These are phyloP conservation scores for Rhododendron ovatum DNA, from an alignment of 148 eudicot species.

Conservation along the genomic window DNA sequence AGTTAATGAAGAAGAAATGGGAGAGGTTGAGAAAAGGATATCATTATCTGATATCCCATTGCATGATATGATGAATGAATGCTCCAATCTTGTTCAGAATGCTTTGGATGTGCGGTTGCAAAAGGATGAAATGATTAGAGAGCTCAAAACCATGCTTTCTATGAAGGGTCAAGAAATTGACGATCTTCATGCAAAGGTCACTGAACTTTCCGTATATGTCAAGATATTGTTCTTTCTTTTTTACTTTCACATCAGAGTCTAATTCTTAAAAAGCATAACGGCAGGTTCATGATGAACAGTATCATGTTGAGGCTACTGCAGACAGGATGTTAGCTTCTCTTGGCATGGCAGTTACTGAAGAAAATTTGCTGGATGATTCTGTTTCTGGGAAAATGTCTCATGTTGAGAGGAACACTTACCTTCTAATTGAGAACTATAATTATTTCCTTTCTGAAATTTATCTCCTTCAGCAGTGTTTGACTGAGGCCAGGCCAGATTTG, in stretches of 20 bases:
- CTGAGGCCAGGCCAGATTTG: constrained; percentile 57
- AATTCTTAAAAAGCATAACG: constrained; percentile 23
- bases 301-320: constrained; percentile 43
- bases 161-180: constrained; percentile 52
- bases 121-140: constrained; percentile 29
- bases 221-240: constrained; percentile 38
- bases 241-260: constrained; percentile 32
- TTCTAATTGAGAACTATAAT: constrained; percentile 66
- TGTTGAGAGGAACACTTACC: constrained; percentile 50
- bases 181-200: constrained; percentile 48
- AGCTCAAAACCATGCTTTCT: constrained; percentile 28
- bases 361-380: constrained; percentile 46
- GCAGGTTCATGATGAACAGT: constrained; percentile 48
- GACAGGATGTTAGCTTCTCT: constrained; percentile 60
- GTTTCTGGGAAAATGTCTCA: constrained; percentile 53
- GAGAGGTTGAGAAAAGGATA: constrained; percentile 26
- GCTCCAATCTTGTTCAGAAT: constrained; percentile 48
- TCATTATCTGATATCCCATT: constrained; percentile 24
- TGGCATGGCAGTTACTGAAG: constrained; percentile 46
- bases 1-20: constrained; percentile 16
- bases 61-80: constrained; percentile 65
- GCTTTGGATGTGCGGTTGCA: constrained; percentile 28
- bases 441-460: constrained; percentile 66
- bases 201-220: constrained; percentile 52
- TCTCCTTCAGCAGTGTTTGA: constrained; percentile 56